Base-by-base conservation (phyloP, 1,284 basidiomycete species). In the Cryptococcus sp. region DNA sequence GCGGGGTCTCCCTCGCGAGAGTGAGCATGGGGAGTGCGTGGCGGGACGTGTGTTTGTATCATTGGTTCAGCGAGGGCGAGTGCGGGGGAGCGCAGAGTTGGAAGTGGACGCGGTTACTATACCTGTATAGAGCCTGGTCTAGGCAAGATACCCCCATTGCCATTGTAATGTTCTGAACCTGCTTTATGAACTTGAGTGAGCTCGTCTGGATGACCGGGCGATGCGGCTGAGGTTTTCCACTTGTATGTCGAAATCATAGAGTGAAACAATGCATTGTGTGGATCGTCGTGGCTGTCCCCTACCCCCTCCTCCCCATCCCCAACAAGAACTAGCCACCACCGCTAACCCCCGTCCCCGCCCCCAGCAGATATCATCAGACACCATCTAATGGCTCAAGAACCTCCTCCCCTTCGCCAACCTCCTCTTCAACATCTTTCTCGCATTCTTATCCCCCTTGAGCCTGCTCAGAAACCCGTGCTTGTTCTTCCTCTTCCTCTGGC, bases 401-500 rank as follows among this genome's bases (percentile, higher is more conserved):
- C 81, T 82, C 62, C 84, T 80, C 12, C 85, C 84, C 73, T 85
- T 85, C 39, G 78, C 77, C 57, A 81, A 70, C 46, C 86, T 80
- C 46, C 83, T 73, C 36, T 73, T 78, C 56, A 89, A 77, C 47
- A 87, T 84, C 72, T 85, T 70, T 53, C 70, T 61, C n/a, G 70
- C 75, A 42, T 65, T 86, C 59, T 83, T 81, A 2, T 87, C 88
- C 28, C 81, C 82, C 20, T 82, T 78, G 39, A 82, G 82, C 71
- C 86, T 83, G 0, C 85, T 81, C 39, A 95, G 80, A 74, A 92
- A 95, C 9, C 91, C 91, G 71, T 92, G 89, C 75, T 87, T 88
- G 60, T 89, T 82, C 80, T 95, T 95, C 50, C 91, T 80, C 72
- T 89, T 89, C 50, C 90, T 81, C 78, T 92, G 90, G 0, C 87